These are phyloP conservation scores for Dactylonectria estremocensis DNA, from an alignment of 2,329 filamentous ascomycete species.

Conservation along the genomic window DNA sequence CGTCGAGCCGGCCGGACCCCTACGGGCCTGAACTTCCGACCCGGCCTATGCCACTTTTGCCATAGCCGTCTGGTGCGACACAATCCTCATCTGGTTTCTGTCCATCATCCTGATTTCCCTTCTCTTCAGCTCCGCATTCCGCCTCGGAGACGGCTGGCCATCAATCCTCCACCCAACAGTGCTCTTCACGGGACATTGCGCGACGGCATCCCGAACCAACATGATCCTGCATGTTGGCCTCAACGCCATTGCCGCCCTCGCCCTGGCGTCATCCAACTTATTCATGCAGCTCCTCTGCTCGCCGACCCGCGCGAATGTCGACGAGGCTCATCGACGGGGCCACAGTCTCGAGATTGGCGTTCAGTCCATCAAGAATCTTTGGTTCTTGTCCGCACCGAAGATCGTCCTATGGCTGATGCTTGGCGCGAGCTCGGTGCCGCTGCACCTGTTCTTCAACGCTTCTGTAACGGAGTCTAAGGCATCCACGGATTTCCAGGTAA, in stretches of 20 bases:
- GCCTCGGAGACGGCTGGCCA: too few species aligned
- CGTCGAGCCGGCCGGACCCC: too few species aligned
- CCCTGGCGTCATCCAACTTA: slow-evolving; percentile 19
- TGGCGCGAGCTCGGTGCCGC: slow-evolving; percentile 18
- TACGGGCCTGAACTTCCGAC: too few species aligned
- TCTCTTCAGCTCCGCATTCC: too few species aligned
- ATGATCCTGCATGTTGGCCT: neutral
- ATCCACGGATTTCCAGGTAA: too few species aligned
- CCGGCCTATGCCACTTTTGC: too few species aligned
- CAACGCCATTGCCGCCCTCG: slow-evolving; percentile 12
- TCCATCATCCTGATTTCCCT: too few species aligned
- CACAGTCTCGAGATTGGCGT: slow-evolving; percentile 21
- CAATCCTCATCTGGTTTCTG: too few species aligned
- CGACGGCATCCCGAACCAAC: too few species aligned
- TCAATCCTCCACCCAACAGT: too few species aligned
- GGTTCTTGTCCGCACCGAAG: slow-evolving; percentile 14
- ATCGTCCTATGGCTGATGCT: slow-evolving; percentile 16
- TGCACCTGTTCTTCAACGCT: slow-evolving; percentile 22
- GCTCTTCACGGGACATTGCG: too few species aligned
- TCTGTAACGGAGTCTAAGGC: neutral
- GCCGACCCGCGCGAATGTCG: slow-evolving; percentile 2
- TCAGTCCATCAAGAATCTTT: slow-evolving; percentile 18
- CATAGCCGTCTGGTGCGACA: too few species aligned
- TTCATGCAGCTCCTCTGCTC: slow-evolving; percentile 18
- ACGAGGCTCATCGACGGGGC: slow-evolving; percentile 14